phyloP scores from a whole-genome alignment of 2,329 filamentous ascomycete genomes.

The Colletotrichum abscissum region DNA sequence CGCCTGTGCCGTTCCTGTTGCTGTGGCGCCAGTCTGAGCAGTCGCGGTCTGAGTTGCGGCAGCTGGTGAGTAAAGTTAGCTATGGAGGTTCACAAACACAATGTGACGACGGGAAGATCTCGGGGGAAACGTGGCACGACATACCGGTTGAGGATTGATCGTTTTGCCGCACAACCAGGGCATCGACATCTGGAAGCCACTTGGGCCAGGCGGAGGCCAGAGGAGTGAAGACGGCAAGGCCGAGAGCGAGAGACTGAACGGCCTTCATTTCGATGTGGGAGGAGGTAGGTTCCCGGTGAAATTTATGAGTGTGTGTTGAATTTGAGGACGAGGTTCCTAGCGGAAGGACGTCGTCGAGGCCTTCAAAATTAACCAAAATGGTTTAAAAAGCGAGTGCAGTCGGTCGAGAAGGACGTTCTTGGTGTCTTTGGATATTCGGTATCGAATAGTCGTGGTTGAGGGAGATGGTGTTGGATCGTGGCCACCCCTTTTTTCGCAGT shows the following conservation, averaged over 20 bases:
- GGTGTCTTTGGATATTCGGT: neutral
- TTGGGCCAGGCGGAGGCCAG: slow-evolving; percentile 66
- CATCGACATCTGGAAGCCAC: slow-evolving; percentile 65
- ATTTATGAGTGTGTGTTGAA: neutral
- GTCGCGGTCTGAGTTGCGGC: slow-evolving; percentile 22
- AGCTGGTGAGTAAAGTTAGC: slow-evolving; percentile 12
- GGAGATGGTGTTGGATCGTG: neutral
- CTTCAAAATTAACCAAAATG: neutral
- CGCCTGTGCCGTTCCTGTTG: slow-evolving; percentile 35
- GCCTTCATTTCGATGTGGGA: slow-evolving; percentile 32
- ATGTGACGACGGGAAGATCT: neutral
- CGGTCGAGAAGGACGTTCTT: neutral
- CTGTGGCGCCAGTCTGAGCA: slow-evolving; percentile 35
- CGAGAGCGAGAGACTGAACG: slow-evolving; percentile 37
- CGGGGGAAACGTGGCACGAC: slow-evolving; percentile 28
- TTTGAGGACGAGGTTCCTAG: neutral
- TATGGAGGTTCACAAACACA: neutral
- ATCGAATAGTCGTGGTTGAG: slow-evolving; percentile 1
- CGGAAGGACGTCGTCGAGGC: neutral
- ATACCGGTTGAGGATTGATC: slow-evolving; percentile 41
- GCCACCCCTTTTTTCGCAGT: slow-evolving; percentile 21
- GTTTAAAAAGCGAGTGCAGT: neutral
- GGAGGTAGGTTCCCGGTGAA: neutral
- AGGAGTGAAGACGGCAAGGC: slow-evolving; percentile 42
- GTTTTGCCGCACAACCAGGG: slow-evolving; percentile 63